Evolutionary conservation across 108 stramenopile genomes (phyloP).

Genomic region (Seminavis robusta): DNA sequence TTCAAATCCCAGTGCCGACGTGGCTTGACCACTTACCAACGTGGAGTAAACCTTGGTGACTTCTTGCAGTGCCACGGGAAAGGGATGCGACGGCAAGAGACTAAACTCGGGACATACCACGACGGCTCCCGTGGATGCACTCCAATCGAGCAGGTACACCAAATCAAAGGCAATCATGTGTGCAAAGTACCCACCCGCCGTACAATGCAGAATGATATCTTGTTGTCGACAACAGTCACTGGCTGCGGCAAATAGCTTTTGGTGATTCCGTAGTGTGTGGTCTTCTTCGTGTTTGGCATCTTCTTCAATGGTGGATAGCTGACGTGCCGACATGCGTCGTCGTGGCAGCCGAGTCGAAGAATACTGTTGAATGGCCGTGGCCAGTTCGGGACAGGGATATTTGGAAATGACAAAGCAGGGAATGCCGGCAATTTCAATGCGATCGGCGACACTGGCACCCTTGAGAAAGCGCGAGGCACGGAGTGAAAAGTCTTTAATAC

Average conservation of each 20-base stretch:
- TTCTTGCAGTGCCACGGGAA: constrained; percentile 65
- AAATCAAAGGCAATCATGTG: constrained; percentile 82
- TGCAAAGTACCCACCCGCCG: constrained; percentile 81
- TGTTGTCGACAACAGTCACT: constrained; percentile 23
- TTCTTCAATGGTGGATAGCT: constrained; percentile 62
- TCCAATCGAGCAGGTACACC: constrained; percentile 82
- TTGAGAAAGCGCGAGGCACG: constrained; percentile 72
- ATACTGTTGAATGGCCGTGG: constrained; percentile 21
- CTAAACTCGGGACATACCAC: constrained; percentile 83
- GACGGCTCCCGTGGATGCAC: constrained; percentile 59
- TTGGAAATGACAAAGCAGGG: constrained; percentile 71
- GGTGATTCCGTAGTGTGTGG: background rate
- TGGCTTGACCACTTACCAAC: constrained; percentile 52
- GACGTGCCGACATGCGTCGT: constrained; percentile 4
- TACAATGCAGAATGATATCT: constrained; percentile 78
- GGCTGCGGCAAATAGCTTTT: constrained; percentile 26
- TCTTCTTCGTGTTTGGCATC: constrained; percentile 12
- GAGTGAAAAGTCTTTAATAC: constrained; percentile 63
- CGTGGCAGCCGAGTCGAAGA: too few species aligned
- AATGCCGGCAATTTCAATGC: constrained; percentile 66
- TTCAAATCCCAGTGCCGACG: constrained; percentile 59
- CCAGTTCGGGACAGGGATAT: constrained; percentile 58
- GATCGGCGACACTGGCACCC: constrained; percentile 74
- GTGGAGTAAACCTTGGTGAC: constrained; percentile 47
- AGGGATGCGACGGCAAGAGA: constrained; percentile 67